Evolutionary conservation across 83 land plant genomes (phyloP), one percentile per base, ranked within the genome.

Genomic region (Isoetes engelmannii): DNA sequence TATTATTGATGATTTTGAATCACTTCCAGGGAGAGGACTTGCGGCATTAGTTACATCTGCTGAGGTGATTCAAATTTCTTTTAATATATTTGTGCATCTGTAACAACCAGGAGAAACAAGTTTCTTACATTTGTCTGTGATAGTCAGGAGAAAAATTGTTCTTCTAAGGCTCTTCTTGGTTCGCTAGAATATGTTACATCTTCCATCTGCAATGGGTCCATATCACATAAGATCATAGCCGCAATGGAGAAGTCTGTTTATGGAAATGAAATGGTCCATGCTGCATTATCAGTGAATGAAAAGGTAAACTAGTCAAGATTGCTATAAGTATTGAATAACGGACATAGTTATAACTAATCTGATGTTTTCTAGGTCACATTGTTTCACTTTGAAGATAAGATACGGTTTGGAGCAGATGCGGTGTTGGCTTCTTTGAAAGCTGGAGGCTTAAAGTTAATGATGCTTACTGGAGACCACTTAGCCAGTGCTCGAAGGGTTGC

Each of bases 391-490:
- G 97, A 95, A 75, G 99, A 95, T 80, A 80, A 84, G 51, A 85
- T 95, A 61, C 83, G 97, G 54, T 63, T 80, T 60, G 84, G 88
- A 58, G 87, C 85, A 49, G 74, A 69, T 43, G 84, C 87, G 63
- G 97, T 85, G n/a, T 77, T 95, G 45, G 45, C 80, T 37, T 60
- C 86, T 21, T 68, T 95, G 64, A 83, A 76, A 73, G 71, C 79
- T 51, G 90, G 76, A 67, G 89, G 79, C 6, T 73, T 92, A 10
- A 83, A 77, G 9, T 62, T 91, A 5, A 80, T 92, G 82, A 95
- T 95, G 97, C 68, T 95, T 66, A 95, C 99, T 21, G 97, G 99
- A 57, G 99, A 95, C 72, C 97, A 95, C 75, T 72, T 79, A 54
- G 77, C 85, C 18, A 95, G 95, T 83, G 99, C 99, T 46, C 44